phyloP scores from a whole-genome alignment of 2,329 filamentous ascomycete species.

The Scedosporium boydii region DNA sequence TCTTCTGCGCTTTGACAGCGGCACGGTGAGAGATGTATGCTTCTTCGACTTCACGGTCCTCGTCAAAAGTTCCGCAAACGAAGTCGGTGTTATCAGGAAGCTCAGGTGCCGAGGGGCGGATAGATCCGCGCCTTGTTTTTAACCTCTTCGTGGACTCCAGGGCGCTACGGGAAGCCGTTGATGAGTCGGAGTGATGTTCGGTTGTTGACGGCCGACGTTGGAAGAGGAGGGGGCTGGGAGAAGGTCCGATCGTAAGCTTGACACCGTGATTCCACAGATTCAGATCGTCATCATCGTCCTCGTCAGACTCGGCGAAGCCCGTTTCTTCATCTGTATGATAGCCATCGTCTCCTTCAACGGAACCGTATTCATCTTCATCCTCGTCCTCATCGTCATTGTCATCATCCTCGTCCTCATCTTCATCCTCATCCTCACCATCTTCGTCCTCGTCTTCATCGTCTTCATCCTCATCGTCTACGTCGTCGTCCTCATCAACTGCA shows the following conservation, averaged over 20 bases:
- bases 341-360: constrained; percentile 37
- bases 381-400: constrained; percentile 41
- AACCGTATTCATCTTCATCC: constrained; percentile 41
- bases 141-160: constrained; percentile 16
- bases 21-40: constrained; percentile 82
- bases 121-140: constrained; percentile 24
- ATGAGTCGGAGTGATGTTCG: constrained; percentile 51
- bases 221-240: not conserved
- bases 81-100: constrained; percentile 97
- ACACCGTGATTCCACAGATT: constrained; percentile 40
- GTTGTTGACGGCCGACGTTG: not conserved
- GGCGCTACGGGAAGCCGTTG: constrained; percentile 37
- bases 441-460: constrained; percentile 41
- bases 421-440: constrained; percentile 37
- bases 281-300: constrained; percentile 54
- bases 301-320: constrained; percentile 60
- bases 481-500: constrained; percentile 36
- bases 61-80: constrained; percentile 94
- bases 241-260: constrained; percentile 24
- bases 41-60: constrained; percentile 88
- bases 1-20: constrained; percentile 71
- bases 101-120: constrained; percentile 64
- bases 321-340: constrained; percentile 67
- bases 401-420: constrained; percentile 43
- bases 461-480: constrained; percentile 40